Conservation (phyloP, 179 eudicot genomes). For the Drosera spatulata region DNA sequence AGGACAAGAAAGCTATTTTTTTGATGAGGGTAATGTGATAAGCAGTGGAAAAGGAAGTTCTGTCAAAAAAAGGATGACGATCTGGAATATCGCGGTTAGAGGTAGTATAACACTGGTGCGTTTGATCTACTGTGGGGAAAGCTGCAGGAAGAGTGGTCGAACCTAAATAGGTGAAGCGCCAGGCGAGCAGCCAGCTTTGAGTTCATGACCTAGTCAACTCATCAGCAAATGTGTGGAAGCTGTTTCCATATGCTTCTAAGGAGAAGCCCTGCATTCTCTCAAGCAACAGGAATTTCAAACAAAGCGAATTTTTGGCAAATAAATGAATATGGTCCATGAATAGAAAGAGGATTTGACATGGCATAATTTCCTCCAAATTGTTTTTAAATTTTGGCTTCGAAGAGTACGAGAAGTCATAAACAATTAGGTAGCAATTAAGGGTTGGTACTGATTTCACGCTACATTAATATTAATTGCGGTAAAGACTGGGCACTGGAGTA, state of each 20-base stretch:
- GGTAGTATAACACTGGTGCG: not conserved
- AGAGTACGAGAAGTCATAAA: no score
- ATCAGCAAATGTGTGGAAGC: slow-evolving; percentile 36
- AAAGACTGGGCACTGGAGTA: not conserved
- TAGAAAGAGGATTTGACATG: no score
- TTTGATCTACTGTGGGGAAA: slow-evolving; percentile 1
- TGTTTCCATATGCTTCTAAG: slow-evolving; percentile 46
- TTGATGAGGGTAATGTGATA: not conserved
- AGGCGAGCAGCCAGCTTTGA: slow-evolving; percentile 11
- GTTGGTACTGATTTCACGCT: no score
- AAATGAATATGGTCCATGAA: no score
- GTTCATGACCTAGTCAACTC: slow-evolving; percentile 38
- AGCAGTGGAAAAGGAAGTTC: not conserved
- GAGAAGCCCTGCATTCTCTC: slow-evolving; percentile 74
- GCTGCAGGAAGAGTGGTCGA: slow-evolving; percentile 21
- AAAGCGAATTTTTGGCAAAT: no score
- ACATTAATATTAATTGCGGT: not conserved
- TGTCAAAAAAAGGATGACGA: not conserved
- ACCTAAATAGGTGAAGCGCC: slow-evolving; percentile 30
- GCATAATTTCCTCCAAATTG: no score
- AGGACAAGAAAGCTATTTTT: not conserved
- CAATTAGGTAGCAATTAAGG: no score
- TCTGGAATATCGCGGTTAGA: no score
- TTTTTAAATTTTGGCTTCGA: no score
- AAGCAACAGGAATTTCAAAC: not conserved